A percentile compares a stretch with the other conserved stretches of the same genome.
These are phyloP conservation scores for Coemansia aciculifera DNA, from an alignment of 192 early-diverging fungal genomes.

Conservation along the genomic window DNA sequence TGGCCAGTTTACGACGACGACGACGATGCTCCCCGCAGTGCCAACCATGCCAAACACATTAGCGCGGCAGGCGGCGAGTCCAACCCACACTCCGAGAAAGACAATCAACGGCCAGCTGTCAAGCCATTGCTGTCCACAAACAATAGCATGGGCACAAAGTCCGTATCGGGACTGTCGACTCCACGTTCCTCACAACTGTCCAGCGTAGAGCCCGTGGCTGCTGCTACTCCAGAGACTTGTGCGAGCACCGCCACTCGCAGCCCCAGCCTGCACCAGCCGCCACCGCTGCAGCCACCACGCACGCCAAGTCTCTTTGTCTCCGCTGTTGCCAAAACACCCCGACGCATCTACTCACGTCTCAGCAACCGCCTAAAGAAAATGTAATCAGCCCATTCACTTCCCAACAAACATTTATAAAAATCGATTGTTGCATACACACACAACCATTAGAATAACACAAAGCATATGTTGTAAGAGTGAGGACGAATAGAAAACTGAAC, in stretches of 20 bases:
- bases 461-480: background rate
- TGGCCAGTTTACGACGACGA: constrained; percentile 35
- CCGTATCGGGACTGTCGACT: background rate
- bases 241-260: background rate
- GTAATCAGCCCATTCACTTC: background rate
- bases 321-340: constrained; percentile 22
- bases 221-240: background rate
- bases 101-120: background rate
- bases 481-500: background rate
- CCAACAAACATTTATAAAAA: no score
- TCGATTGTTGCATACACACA: background rate
- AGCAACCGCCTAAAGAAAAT: constrained; percentile 19
- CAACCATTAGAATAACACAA: no score
- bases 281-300: constrained; percentile 9
- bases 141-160: background rate
- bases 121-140: background rate
- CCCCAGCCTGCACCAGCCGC: background rate
- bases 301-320: constrained; percentile 20
- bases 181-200: background rate
- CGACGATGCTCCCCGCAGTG: background rate
- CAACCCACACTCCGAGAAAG: background rate
- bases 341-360: constrained; percentile 31
- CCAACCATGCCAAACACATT: background rate
- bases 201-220: background rate
- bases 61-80: background rate